Base-by-base conservation (phyloP, 2,329 filamentous ascomycete genomes). In the Curvularia lunata region DNA sequence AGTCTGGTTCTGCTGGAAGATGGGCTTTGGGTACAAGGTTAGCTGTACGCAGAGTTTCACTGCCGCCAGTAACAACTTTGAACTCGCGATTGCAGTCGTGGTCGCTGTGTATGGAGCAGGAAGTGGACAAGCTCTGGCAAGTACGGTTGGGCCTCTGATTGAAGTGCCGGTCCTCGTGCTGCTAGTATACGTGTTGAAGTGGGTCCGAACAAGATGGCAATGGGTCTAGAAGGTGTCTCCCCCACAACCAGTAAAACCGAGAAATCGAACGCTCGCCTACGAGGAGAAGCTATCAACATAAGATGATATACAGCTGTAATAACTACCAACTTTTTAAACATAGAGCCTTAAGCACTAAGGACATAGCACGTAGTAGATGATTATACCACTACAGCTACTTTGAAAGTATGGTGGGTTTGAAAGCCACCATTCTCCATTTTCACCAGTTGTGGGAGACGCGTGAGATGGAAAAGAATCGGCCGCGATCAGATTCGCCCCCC, bases 51-150 rank as follows among this genome's bases (percentile, higher is more conserved):
- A 96, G 77, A 92, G 90, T 71, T 95, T 96, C 68, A 96, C 91
- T 0, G 93, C 91, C 0, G 92, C 91, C 0, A 96, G 92, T 74
- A 97, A 97, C 72, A 96, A 97, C 73, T 97, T 97, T 69, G 92
- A 97, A 79, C 80, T 97, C 23, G 91, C 92, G 0, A 96, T 97
- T 77, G 92, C 92, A 0, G 92, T 97, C 0, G 91, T 91, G 0
- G 88, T 96, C 3, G 89, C 92, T 0, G 89, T 89, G 0, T 96
- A 90, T 77, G 92, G 92, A 0, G 83, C 88, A 0, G 80, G 89
- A 40, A 94, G 90, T 67, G 87, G 92, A 48, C 88, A 96, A 76
- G 92, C 92, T 0, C 79, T 96, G 43, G 91, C 92, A 0, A 83
- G 90, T 7, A 96, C 92, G 0, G 91, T 96, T 0, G 91, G 92